Evolutionary conservation across 225 moss, liverwort and hornwort species (phyloP), one percentile per base, ranked within the genome.

Genomic region (Anthoceros angustus): DNA sequence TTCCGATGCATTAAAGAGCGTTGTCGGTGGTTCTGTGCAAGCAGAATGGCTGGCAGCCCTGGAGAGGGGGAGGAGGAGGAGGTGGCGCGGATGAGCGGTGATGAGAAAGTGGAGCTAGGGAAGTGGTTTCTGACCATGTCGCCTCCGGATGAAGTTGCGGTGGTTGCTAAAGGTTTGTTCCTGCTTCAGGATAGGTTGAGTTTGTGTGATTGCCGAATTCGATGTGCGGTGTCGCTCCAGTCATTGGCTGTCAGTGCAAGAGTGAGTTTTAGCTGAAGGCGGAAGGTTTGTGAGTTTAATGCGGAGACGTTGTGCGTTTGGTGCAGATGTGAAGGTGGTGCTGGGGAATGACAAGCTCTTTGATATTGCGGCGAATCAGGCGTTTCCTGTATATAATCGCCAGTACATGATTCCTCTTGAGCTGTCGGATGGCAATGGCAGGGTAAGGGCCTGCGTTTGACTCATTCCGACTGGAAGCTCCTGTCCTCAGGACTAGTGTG

Each of bases 391-490:
- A 42, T 98, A 98, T 72, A 98, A 92, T 70, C 70, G 83, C 61
- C 87, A 87, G 63, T 86, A 98, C 67, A 87, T 92, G 89, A 83
- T 98, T 25, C 74, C 87, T 25, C 66, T 92, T 21, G 87, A 98
- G 65, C 79, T 98, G 84, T 84, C 89, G 10, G 86, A 98, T 74
- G 87, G 88, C 64, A 86, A 82, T 72, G 98, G 92, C 55, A 71
- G 88, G 98, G 98, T 98, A 64, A 41, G 45, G 50, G 63, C 32
- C 32, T 1, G 32, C 32, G 32, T 32, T 32, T 32, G 32, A 32
- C 4, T 32, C 4, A 4, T 32, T 32, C 32, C 32, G 32, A 32
- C 32, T 32, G 32, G 32, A 32, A 32, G 32, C 65, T 39, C 7
- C 4, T 46, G 23, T 14, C 2, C 0, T 62, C 12, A 60, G 26